Base-by-base conservation (phyloP, 2,329 filamentous ascomycete species). In the Arthrinium phaeospermum region DNA sequence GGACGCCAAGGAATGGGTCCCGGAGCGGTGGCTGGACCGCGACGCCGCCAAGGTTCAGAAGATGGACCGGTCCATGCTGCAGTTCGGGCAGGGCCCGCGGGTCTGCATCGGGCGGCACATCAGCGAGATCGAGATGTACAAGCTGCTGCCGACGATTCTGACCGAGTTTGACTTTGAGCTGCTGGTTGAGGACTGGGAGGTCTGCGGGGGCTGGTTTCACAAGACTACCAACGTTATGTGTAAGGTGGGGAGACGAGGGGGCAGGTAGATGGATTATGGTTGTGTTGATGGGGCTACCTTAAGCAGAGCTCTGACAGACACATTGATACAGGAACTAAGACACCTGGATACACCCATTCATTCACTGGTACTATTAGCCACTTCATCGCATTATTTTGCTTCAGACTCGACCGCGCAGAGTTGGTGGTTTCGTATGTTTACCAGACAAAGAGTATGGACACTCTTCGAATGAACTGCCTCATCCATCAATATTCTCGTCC, bases 51-150 rank as follows among this genome's bases (percentile, higher is more conserved):
- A 30, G 6, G 44, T 49, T 14, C 22, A 3, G 0, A 30, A n/a
- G 5, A 68, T 68, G 44, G 44, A 49, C 44, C 67, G 67, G n/a
- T 44, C 44, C 24, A 68, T 68, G 44, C 24, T 68, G 24, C 67
- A 68, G 27, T 49, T 68, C 14, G 44, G 67, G 8, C 44, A 49
- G 24, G 67, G 67, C 0, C 44, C 67, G 8, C 67, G 67, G 1
- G 67, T 68, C 44, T 68, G 44, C 24, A 68, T 68, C 67, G 67
- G 67, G 24, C 24, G 67, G 14, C 44, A 49, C 14, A 49, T 68
- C 14, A 68, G 44, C 44, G 67, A 68, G 44, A 68, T 49, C 44
- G 67, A 68, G 44, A 68, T 68, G 44, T 68, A 68, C 24, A 68
- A 68, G 67, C 24, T 68, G 24, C 44, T 49, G 19, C 67, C 44